Evolutionary conservation across 2,329 filamentous ascomycete species (phyloP).

Genomic region (Xylariaceae sp.): DNA sequence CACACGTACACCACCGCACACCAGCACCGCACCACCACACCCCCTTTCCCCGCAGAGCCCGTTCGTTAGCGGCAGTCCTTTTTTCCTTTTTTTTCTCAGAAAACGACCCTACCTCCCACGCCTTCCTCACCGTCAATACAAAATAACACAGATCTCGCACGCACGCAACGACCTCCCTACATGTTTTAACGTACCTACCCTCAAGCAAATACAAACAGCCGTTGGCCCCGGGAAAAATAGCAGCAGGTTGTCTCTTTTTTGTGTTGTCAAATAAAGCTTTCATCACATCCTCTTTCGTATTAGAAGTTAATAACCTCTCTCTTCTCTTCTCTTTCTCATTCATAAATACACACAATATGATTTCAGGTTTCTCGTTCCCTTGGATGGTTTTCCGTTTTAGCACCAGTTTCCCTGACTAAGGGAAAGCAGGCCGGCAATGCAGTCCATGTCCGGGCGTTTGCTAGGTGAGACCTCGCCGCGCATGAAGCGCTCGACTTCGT

Average conservation of each 20-base stretch:
- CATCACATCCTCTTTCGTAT: not conserved
- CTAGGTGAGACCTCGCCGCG: constrained; percentile 58
- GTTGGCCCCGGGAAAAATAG: not conserved
- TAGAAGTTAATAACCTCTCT: not conserved
- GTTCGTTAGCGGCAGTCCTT: too few species aligned
- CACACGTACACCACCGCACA: too few species aligned
- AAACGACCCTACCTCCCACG: too few species aligned
- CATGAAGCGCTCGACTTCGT: constrained; percentile 73
- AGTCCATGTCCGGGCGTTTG: constrained; percentile 78
- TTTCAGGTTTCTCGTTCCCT: not conserved
- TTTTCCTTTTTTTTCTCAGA: too few species aligned
- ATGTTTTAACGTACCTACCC: too few species aligned
- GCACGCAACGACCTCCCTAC: too few species aligned
- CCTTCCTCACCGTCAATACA: too few species aligned
- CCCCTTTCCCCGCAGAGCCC: too few species aligned
- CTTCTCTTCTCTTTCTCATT: not conserved
- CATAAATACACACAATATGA: not conserved
- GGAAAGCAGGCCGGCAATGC: constrained; percentile 80
- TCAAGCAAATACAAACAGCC: not conserved
- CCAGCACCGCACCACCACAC: too few species aligned
- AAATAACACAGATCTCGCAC: too few species aligned
- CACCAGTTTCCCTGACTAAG: constrained; percentile 91
- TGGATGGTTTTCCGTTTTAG: constrained; percentile 34
- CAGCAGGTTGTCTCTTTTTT: too few species aligned
- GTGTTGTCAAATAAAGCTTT: not conserved